Conservation (phyloP, 2,329 filamentous ascomycete genomes). For the Xylaria sp. region DNA sequence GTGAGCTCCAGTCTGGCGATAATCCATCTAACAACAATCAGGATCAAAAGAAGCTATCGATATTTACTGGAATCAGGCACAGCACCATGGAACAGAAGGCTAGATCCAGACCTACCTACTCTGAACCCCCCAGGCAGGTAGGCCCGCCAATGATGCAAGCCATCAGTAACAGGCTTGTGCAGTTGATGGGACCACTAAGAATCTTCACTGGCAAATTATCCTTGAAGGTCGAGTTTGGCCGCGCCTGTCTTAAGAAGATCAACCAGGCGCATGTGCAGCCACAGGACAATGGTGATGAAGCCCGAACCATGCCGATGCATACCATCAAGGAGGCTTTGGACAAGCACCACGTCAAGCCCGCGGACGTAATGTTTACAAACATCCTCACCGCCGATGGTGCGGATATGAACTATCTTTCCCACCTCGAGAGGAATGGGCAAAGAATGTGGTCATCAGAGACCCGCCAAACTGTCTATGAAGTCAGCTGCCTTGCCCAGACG, state of each 20-base stretch:
- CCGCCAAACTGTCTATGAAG: conserved; percentile 29
- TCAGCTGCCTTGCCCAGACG: conserved; percentile 19
- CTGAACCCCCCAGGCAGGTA: neutral
- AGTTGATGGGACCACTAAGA: conserved; percentile 12
- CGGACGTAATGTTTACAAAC: conserved; percentile 15
- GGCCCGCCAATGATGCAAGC: conserved; percentile 13
- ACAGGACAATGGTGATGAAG: neutral
- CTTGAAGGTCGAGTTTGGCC: conserved; percentile 22
- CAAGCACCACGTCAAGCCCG: conserved; percentile 3
- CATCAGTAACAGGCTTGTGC: conserved; percentile 15
- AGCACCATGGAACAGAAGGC: conserved; percentile 25
- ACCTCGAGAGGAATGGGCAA: conserved; percentile 14
- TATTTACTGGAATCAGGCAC: neutral
- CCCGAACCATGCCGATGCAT: neutral
- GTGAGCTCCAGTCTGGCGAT: neutral
- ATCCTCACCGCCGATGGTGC: conserved; percentile 24
- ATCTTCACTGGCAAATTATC: conserved; percentile 15
- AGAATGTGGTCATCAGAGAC: conserved; percentile 13
- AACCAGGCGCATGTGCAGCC: conserved; percentile 3
- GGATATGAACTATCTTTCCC: conserved; percentile 30
- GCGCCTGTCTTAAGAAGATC: conserved; percentile 21
- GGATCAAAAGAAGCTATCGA: neutral
- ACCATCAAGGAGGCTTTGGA: conserved; percentile 15
- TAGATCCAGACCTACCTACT: neutral
- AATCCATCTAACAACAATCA: conserved; percentile 5